phyloP scores from a whole-genome alignment of 768 basidiomycete species.

The Mycena pura region DNA sequence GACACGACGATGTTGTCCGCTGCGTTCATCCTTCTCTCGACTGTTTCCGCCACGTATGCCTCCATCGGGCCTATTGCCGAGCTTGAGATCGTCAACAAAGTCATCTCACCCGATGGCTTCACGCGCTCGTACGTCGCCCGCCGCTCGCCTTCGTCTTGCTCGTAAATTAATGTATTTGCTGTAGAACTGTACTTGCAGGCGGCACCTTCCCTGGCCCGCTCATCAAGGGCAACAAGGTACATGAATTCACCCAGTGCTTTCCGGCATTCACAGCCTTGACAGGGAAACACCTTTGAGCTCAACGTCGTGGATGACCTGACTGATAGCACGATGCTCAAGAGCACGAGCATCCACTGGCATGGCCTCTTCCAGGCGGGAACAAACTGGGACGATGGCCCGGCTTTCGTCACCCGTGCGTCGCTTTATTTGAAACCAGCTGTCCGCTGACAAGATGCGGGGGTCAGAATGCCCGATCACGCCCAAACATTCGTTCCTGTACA shows the following conservation, averaged over 20 bases:
- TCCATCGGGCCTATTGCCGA: slow-evolving; percentile 2
- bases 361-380: slow-evolving; percentile 50
- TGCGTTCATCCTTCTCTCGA: too few species aligned
- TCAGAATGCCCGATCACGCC: slow-evolving; percentile 41
- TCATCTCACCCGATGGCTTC: slow-evolving; percentile 26
- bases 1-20: too few species aligned
- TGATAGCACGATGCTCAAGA: slow-evolving; percentile 47
- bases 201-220: slow-evolving; percentile 45
- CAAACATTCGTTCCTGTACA: slow-evolving; percentile 37
- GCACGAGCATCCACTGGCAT: slow-evolving; percentile 55
- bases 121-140: slow-evolving; percentile 18
- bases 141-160: not conserved
- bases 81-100: slow-evolving; percentile 17
- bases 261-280: not conserved
- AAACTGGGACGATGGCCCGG: slow-evolving; percentile 41
- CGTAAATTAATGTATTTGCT: not conserved
- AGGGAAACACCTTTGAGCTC: slow-evolving; percentile 43
- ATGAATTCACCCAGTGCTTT: not conserved
- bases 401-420: slow-evolving; percentile 35
- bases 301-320: slow-evolving; percentile 49
- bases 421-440: too few species aligned
- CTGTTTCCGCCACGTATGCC: too few species aligned
- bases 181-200: slow-evolving; percentile 14
- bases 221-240: slow-evolving; percentile 38
- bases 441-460: slow-evolving; percentile 34